A percentile compares a stretch with the other conserved stretches of the same genome.
These are phyloP conservation scores for Nakazawaea wickerhamii DNA, from an alignment of 805 yeast species.

Conservation along the genomic window DNA sequence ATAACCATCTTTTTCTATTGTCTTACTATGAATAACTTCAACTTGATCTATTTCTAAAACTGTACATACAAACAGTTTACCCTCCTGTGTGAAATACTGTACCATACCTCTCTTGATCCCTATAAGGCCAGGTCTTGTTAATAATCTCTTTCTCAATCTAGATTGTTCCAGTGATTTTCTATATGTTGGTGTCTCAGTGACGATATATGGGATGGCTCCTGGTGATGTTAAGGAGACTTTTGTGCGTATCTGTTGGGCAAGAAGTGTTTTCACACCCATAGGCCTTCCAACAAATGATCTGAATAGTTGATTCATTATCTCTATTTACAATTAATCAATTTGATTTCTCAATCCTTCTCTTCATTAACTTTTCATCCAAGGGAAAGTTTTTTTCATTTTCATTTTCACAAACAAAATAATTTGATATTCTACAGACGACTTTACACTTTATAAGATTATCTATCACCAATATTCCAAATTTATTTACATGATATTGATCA, in stretches of 20 bases:
- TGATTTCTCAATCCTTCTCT: too few species aligned
- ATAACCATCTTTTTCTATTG: conserved; percentile 71
- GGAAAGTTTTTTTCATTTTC: too few species aligned
- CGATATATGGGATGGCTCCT: conserved; percentile 43
- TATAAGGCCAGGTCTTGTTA: conserved; percentile 75
- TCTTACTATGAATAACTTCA: conserved; percentile 75
- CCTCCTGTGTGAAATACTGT: conserved; percentile 67
- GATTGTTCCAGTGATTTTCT: conserved; percentile 66
- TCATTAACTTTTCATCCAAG: too few species aligned
- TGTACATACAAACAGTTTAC: conserved; percentile 75
- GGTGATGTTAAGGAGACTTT: conserved; percentile 45
- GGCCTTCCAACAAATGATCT: neutral
- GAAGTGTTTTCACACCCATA: neutral
- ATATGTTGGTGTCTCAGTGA: conserved; percentile 43
- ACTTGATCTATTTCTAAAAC: conserved; percentile 82
- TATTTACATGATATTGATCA: neutral
- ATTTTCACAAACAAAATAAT: too few species aligned
- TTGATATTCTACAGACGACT: too few species aligned
- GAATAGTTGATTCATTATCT: conserved; percentile 3
- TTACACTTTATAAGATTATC: neutral
- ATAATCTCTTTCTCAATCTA: conserved; percentile 65
- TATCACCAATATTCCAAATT: neutral
- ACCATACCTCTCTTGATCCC: conserved; percentile 90
- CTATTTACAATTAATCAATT: too few species aligned
- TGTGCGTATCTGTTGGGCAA: neutral